Conservation (phyloP, 2,329 filamentous ascomycete genomes). For the Colletotrichum gloeosporioides region DNA sequence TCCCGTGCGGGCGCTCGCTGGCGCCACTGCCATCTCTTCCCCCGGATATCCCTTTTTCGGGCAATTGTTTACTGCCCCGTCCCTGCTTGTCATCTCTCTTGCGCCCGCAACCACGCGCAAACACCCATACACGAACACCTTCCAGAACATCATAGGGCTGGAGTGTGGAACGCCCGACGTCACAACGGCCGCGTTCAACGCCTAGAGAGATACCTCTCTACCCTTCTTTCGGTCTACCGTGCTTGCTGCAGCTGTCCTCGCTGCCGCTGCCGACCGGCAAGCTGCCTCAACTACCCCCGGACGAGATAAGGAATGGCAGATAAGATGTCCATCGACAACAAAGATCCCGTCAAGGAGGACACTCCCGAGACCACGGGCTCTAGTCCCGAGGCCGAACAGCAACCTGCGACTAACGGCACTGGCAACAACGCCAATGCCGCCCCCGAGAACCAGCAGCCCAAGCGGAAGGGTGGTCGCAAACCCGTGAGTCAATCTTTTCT, state of each 20-base stretch:
- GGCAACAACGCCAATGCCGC: slow-evolving; percentile 33
- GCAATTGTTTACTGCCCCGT: slow-evolving; percentile 29
- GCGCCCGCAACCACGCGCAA: slow-evolving; percentile 41
- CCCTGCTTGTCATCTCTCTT: slow-evolving; percentile 29
- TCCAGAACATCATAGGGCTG: slow-evolving; percentile 25
- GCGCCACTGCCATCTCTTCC: slow-evolving; percentile 29
- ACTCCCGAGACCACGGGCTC: slow-evolving; percentile 67
- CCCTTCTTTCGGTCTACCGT: slow-evolving; percentile 5
- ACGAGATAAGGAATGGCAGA: slow-evolving; percentile 62
- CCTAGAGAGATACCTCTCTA: slow-evolving; percentile 2
- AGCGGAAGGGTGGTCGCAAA: slow-evolving; percentile 97
- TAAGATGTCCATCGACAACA: slow-evolving; percentile 71
- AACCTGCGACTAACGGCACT: slow-evolving; percentile 33
- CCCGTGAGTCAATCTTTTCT: slow-evolving; percentile 73
- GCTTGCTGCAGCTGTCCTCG: slow-evolving; percentile 25
- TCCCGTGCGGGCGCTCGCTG: slow-evolving; percentile 28
- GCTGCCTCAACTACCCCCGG: slow-evolving; percentile 32
- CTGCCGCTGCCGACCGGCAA: slow-evolving; percentile 39
- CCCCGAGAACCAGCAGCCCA: slow-evolving; percentile 71
- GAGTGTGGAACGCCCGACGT: slow-evolving; percentile 33
- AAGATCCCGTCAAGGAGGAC: slow-evolving; percentile 61
- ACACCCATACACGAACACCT: slow-evolving; percentile 37
- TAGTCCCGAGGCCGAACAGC: slow-evolving; percentile 62
- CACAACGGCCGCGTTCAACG: slow-evolving; percentile 37
- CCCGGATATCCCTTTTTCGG: slow-evolving; percentile 24